These are phyloP conservation scores for Eremothecium coryli DNA, from an alignment of 1,139 yeast genomes.

Conservation along the genomic window DNA sequence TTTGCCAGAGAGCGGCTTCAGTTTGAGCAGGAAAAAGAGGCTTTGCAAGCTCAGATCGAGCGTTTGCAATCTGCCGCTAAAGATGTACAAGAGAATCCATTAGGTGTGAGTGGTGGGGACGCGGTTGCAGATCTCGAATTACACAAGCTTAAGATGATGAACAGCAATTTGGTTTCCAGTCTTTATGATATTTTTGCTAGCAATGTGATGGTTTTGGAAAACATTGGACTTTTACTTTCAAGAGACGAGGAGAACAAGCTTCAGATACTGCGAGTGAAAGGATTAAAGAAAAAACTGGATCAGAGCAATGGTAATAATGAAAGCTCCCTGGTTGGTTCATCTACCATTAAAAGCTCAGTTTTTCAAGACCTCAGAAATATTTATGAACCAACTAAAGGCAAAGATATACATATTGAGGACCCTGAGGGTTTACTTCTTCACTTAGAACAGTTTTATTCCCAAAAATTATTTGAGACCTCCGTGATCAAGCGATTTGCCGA, in stretches of 20 bases:
- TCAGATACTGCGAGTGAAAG: slow-evolving; percentile 60
- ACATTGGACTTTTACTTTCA: slow-evolving; percentile 62
- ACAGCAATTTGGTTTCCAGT: slow-evolving; percentile 8
- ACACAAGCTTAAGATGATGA: slow-evolving; percentile 2
- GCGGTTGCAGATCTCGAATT: background rate
- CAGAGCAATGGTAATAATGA: slow-evolving; percentile 30
- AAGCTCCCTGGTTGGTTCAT: slow-evolving; percentile 10
- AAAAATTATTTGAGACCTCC: slow-evolving; percentile 49
- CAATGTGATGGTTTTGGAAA: slow-evolving; percentile 45
- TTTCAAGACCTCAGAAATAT: slow-evolving; percentile 16
- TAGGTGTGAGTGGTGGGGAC: background rate
- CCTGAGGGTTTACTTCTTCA: slow-evolving; percentile 18
- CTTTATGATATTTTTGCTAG: slow-evolving; percentile 29
- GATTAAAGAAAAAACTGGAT: slow-evolving; percentile 38
- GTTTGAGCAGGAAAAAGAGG: slow-evolving; percentile 43
- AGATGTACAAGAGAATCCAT: slow-evolving; percentile 30
- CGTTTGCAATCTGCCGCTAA: slow-evolving; percentile 29
- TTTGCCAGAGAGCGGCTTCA: slow-evolving; percentile 44
- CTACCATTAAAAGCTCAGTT: slow-evolving; percentile 21
- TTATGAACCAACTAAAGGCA: slow-evolving; percentile 10
- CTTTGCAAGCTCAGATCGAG: slow-evolving; percentile 37
- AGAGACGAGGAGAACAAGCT: slow-evolving; percentile 14
- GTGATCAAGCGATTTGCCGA: slow-evolving; percentile 75
- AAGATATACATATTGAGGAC: slow-evolving; percentile 16
- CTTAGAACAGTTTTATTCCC: slow-evolving; percentile 26